Evolutionary conservation across 2,329 filamentous ascomycete species (phyloP).

Genomic region (Aspergillus pseudonomiae): DNA sequence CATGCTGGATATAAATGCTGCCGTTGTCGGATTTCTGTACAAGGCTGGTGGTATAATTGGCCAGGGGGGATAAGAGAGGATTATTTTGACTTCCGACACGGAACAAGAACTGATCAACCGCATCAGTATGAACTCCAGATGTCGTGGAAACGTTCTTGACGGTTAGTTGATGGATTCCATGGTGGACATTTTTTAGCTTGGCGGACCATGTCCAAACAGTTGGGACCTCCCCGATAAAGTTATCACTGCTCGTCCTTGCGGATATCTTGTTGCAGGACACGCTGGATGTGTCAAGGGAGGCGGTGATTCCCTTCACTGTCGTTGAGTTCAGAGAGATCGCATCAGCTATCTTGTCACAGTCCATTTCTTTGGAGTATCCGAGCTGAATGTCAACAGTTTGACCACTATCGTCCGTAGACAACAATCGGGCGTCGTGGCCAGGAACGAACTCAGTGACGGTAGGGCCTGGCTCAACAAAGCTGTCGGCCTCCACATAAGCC

Average conservation of each 20-base stretch:
- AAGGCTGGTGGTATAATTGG: constrained; percentile 62
- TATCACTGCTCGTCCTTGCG: constrained; percentile 29
- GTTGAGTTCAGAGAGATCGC: constrained; percentile 57
- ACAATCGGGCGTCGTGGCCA: constrained; percentile 62
- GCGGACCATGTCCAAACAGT: constrained; percentile 58
- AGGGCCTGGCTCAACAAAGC: constrained; percentile 56
- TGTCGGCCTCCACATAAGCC: constrained; percentile 59
- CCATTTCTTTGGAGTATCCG: constrained; percentile 56
- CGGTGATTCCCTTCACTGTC: constrained; percentile 49
- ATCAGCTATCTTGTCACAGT: constrained; percentile 58
- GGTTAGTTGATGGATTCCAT: constrained; percentile 63
- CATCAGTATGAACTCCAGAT: constrained; percentile 50
- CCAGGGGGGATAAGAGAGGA: constrained; percentile 61
- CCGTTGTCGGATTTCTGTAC: constrained; percentile 50
- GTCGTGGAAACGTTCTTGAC: constrained; percentile 56
- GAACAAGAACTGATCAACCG: constrained; percentile 63
- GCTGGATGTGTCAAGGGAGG: constrained; percentile 49
- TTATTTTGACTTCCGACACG: constrained; percentile 62
- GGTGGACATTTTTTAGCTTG: constrained; percentile 58
- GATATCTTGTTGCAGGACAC: constrained; percentile 49
- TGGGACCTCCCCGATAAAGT: constrained; percentile 56
- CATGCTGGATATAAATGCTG: constrained; percentile 56
- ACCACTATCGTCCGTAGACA: constrained; percentile 55
- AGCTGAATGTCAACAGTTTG: constrained; percentile 57
- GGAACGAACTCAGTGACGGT: constrained; percentile 64